Percentiles rank a stretch among this genome's conserved stretches.
These are phyloP conservation scores for Microbotryomycetes sp. DNA, from an alignment of 1,284 basidiomycete genomes.

Conservation along the genomic window DNA sequence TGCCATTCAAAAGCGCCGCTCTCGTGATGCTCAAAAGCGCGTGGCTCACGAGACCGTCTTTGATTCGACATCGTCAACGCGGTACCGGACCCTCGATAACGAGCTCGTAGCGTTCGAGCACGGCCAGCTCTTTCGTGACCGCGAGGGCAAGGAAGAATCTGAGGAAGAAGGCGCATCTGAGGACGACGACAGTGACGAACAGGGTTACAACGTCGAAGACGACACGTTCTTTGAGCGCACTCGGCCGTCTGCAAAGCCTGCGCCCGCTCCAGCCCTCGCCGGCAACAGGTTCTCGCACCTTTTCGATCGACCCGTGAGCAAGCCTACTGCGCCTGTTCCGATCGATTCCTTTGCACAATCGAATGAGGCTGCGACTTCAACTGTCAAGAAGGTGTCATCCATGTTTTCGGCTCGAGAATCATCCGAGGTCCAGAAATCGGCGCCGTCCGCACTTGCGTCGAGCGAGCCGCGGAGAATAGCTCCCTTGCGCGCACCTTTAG, in stretches of 20 bases:
- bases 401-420: neutral
- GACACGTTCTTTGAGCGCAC: slow-evolving; percentile 25
- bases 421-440: neutral
- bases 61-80: neutral
- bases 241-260: neutral
- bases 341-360: neutral
- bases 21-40: neutral
- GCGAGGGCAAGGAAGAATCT: neutral
- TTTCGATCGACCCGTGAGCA: slow-evolving; percentile 13
- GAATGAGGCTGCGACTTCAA: neutral
- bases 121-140: no score
- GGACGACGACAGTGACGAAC: neutral
- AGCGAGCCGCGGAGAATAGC: neutral
- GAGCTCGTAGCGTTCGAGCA: neutral
- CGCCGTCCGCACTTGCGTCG: neutral
- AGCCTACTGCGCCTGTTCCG: neutral
- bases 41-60: neutral
- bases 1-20: neutral
- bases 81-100: neutral
- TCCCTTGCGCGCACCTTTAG: neutral
- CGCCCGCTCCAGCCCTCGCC: slow-evolving; percentile 22
- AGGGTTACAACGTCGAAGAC: slow-evolving; percentile 1
- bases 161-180: neutral
- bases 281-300: slow-evolving; percentile 20
- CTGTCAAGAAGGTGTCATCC: neutral